Percentiles rank a stretch among this genome's conserved stretches.
These are phyloP conservation scores for Strobilomyces confusus DNA, from an alignment of 768 basidiomycete genomes.

Conservation along the genomic window DNA sequence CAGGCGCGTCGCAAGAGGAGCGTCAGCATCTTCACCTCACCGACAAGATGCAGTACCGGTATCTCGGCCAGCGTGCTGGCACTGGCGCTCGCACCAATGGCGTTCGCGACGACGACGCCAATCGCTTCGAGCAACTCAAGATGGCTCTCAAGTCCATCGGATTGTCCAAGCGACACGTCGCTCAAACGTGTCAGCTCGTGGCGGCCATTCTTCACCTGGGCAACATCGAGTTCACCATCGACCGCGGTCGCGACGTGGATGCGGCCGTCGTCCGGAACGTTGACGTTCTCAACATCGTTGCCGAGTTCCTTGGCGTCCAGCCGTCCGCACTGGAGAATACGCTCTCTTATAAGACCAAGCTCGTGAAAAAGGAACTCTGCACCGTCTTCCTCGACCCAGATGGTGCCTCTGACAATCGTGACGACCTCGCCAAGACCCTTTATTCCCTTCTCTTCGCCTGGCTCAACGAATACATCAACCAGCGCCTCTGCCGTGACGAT, in stretches of 20 bases:
- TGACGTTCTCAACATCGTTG: constrained; percentile 76
- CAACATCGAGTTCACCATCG: constrained; percentile 88
- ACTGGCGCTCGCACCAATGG: constrained; percentile 39
- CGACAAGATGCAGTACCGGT: constrained; percentile 80
- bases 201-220: constrained; percentile 97
- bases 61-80: constrained; percentile 69
- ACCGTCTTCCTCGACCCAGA: constrained; percentile 95
- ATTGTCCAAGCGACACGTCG: constrained; percentile 90
- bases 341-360: constrained; percentile 86
- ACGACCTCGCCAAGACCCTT: constrained; percentile 89
- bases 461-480: constrained; percentile 95
- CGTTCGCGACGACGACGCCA: constrained; percentile 74
- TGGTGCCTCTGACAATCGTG: constrained; percentile 87
- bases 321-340: constrained; percentile 68
- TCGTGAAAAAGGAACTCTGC: constrained; percentile 95
- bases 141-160: constrained; percentile 90
- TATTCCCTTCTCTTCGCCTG: constrained; percentile 95
- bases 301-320: constrained; percentile 71
- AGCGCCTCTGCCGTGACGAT: constrained; percentile 90
- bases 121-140: constrained; percentile 91
- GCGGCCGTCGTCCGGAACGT: constrained; percentile 88
- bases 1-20: constrained; percentile 87
- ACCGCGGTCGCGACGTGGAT: constrained; percentile 81
- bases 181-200: constrained; percentile 90
- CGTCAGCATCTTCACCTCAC: constrained; percentile 80